A percentile compares a stretch with the other conserved stretches of the same genome.
Conservation (phyloP, 148 eudicot genomes). For the Arbutus unedo region DNA sequence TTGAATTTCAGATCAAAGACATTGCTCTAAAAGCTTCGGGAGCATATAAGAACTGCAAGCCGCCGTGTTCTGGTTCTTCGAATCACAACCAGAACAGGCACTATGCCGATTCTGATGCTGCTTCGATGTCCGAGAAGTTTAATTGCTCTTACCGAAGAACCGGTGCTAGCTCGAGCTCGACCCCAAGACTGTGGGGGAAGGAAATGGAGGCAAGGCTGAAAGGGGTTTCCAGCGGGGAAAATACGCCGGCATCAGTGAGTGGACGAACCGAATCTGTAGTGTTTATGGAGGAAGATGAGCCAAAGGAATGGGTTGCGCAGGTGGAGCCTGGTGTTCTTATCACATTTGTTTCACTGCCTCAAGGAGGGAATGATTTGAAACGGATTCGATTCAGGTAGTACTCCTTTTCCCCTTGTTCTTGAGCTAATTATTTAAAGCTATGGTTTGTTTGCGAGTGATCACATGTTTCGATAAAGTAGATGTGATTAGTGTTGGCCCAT, state of each 20-base stretch:
- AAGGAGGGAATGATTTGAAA: constrained; percentile 88
- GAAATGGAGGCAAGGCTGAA: constrained; percentile 65
- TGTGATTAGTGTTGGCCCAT: constrained; percentile 15
- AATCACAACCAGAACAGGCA: constrained; percentile 31
- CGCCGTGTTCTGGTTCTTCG: constrained; percentile 69
- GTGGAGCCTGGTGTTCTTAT: constrained; percentile 97
- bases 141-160: constrained; percentile 57
- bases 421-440: constrained; percentile 22
- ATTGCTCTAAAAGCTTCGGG: constrained; percentile 89
- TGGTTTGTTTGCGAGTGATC: constrained; percentile 34
- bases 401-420: constrained; percentile 8
- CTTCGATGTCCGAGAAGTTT: constrained; percentile 55
- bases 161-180: constrained; percentile 52
- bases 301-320: constrained; percentile 97
- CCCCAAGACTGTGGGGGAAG: constrained; percentile 61
- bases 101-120: constrained; percentile 52
- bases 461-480: constrained; percentile 9
- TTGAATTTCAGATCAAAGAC: constrained; percentile 65
- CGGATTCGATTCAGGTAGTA: constrained; percentile 85
- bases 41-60: constrained; percentile 84
- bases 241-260: constrained; percentile 79
- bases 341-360: constrained; percentile 78
- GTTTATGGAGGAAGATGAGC: constrained; percentile 82
- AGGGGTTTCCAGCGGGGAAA: constrained; percentile 78
- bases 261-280: constrained; percentile 70